Conservation (phyloP, 2,329 filamentous ascomycete species). For the Fusarium poae region DNA sequence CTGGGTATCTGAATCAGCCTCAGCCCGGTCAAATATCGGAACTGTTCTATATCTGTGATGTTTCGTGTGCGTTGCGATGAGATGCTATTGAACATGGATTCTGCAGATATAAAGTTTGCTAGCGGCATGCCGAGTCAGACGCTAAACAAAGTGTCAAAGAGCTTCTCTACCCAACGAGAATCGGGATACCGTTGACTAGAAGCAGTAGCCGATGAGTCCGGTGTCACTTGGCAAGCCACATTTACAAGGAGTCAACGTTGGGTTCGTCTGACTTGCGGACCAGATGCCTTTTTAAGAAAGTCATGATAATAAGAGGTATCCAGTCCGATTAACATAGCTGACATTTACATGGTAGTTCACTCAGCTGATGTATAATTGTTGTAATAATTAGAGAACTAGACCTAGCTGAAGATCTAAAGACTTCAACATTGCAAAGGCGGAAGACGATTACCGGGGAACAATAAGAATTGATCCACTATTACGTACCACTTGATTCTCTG, state of each 20-base stretch:
- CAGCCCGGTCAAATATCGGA: conserved; percentile 10
- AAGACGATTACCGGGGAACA: background rate
- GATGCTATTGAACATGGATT: background rate
- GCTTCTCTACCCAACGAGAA: background rate
- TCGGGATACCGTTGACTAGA: background rate
- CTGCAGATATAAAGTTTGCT: conserved; percentile 6
- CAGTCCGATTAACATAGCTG: background rate
- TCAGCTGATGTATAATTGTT: background rate
- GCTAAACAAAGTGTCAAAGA: conserved; percentile 1
- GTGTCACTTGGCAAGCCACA: conserved; percentile 5
- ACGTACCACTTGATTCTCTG: background rate
- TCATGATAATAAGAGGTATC: background rate
- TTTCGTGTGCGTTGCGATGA: background rate
- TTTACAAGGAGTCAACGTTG: conserved; percentile 9
- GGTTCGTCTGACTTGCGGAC: conserved; percentile 1
- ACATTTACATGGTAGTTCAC: background rate
- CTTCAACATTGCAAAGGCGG: background rate
- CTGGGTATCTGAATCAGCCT: background rate
- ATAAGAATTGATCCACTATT: background rate
- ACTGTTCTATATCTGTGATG: background rate
- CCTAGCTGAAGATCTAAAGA: background rate
- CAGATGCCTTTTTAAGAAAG: conserved; percentile 15
- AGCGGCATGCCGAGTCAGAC: conserved; percentile 5
- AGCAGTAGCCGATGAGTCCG: background rate
- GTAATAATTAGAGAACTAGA: background rate